Evolutionary conservation across 768 basidiomycete species (phyloP), one percentile per base, ranked within the genome.

Genomic region (Leccinum incarnatum): DNA sequence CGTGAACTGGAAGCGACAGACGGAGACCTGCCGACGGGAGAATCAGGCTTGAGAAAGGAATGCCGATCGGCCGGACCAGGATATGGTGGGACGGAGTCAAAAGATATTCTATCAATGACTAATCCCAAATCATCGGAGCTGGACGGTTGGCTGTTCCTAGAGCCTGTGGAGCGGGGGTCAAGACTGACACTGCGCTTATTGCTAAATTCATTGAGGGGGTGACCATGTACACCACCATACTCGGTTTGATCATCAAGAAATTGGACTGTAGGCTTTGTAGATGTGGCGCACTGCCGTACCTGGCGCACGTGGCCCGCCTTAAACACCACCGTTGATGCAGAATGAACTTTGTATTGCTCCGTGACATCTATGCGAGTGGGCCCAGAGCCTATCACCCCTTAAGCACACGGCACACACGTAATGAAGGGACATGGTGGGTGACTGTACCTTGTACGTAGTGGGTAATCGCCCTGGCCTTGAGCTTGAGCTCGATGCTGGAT

Each of bases 401-500:
- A 9, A 58, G 17, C 50, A 11, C 42, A 45, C 9, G 30, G 4
- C 14, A 6, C 4, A n/a, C 56, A 49, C 29, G 27, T 36, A 49
- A 54, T 15, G 3, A 9, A 36, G 49, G 21, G 30, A 4, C 14
- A 46, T 3, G 47, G 14, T 40, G 40, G 47, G 12, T 42, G 42
- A 36, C 69, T 80, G 53, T 60, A 94, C 95, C 92, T 81, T 97
- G 94, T 2, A 89, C 86, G 88, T 93, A 97, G 37, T 85, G 81
- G 4, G 87, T 89, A 23, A 79, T 75, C 3, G 87, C 79, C 58
- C 79, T 88, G 3, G 91, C 95, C 48, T 85, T 78, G 21, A 99
- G 75, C 69, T 87, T 84, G 40, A 97, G 78, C 56, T 88, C 87
- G 57, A 99, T 95, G 66, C 86, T 89, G 32, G 89, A 87, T 63